Evolutionary conservation across 805 yeast species (phyloP).

Genomic region (Teunomyces cretensis): DNA sequence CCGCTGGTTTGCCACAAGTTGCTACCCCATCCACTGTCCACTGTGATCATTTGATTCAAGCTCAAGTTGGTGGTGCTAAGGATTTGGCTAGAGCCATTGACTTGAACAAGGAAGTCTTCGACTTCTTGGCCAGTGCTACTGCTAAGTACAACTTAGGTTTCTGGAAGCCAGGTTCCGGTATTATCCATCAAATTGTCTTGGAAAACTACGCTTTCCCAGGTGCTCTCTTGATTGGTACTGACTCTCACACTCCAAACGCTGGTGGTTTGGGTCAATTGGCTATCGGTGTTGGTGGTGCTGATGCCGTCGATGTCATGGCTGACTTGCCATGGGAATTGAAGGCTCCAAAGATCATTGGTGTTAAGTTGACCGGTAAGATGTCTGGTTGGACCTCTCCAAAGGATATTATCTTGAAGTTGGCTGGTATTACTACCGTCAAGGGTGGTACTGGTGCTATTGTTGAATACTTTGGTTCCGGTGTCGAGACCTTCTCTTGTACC

Average conservation of each 20-base stretch:
- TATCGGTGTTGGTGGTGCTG: constrained; percentile 99
- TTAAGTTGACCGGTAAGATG: constrained; percentile 84
- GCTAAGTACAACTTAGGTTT: constrained; percentile 95
- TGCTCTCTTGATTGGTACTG: constrained; percentile 93
- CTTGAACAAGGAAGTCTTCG: constrained; percentile 91
- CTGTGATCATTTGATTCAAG: constrained; percentile 97
- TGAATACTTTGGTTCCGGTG: constrained; percentile 97
- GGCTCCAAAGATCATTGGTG: constrained; percentile 95
- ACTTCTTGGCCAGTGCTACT: constrained; percentile 85
- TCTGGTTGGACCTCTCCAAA: constrained; percentile 97
- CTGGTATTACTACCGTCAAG: constrained; percentile 90
- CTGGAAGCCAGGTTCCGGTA: constrained; percentile 99
- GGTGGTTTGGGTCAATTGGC: constrained; percentile 98
- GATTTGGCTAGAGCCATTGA: constrained; percentile 86
- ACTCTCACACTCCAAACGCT: constrained; percentile 97
- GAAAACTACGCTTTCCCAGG: constrained; percentile 99
- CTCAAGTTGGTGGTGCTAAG: constrained; percentile 84
- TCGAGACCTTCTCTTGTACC: constrained; percentile 82
- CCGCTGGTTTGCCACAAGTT: constrained; percentile 87
- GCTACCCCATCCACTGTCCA: constrained; percentile 96
- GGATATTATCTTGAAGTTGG: constrained; percentile 90
- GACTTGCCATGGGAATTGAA: constrained; percentile 98
- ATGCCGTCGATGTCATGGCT: constrained; percentile 96
- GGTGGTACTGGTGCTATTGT: constrained; percentile 98
- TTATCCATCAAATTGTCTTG: constrained; percentile 92